Conservation (phyloP, 2,329 filamentous ascomycete species). For the Ilyonectria sp. region DNA sequence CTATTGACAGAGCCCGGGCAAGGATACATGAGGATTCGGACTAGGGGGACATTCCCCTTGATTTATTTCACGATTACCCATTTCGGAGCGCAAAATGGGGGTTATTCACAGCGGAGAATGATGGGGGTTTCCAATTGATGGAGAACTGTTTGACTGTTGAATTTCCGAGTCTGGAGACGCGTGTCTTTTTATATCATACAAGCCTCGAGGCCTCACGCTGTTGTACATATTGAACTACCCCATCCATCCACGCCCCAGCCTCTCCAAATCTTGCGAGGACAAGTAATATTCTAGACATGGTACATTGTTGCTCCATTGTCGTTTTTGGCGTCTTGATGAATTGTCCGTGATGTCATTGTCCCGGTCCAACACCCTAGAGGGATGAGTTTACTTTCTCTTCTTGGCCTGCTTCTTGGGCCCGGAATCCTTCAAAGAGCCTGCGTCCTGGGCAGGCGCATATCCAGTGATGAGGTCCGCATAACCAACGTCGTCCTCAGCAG, state of each 20-base stretch:
- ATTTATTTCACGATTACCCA: constrained; percentile 34
- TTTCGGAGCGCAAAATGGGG: constrained; percentile 27
- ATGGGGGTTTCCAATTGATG: constrained; percentile 27
- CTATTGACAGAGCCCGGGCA: constrained; percentile 71
- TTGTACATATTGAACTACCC: constrained; percentile 54
- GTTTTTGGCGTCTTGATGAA: constrained; percentile 13
- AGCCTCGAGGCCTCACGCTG: constrained; percentile 50
- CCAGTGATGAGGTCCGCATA: constrained; percentile 65
- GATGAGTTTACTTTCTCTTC: constrained; percentile 62
- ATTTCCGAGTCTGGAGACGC: constrained; percentile 46
- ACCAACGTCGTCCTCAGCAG: constrained; percentile 46
- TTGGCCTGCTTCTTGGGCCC: constrained; percentile 60
- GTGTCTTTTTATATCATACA: constrained; percentile 55
- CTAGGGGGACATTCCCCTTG: constrained; percentile 51
- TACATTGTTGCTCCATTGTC: constrained; percentile 17
- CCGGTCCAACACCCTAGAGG: not conserved
- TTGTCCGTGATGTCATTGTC: constrained; percentile 4
- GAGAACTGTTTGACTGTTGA: constrained; percentile 40
- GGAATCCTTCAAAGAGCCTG: constrained; percentile 53
- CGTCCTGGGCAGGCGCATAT: constrained; percentile 60
- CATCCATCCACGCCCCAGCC: constrained; percentile 37
- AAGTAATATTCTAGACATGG: constrained; percentile 41
- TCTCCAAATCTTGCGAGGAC: constrained; percentile 28
- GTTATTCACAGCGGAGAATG: constrained; percentile 20
- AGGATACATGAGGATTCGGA: constrained; percentile 74